These are phyloP conservation scores for Bolboschoenoplectus hybrid DNA, from an alignment of 202 grass and related monocot genomes.

Conservation along the genomic window DNA sequence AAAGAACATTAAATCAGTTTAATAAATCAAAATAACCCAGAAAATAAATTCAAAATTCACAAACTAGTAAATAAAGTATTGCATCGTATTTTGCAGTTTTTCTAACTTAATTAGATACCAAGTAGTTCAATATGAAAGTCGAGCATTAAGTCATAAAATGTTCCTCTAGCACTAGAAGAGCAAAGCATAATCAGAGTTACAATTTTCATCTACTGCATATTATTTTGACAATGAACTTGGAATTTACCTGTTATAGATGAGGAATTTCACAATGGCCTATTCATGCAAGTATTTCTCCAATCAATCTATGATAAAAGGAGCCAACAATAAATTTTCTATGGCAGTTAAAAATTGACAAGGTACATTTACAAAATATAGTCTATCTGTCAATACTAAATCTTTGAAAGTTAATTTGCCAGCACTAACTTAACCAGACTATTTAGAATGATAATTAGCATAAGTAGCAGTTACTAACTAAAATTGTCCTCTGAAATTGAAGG, in stretches of 20 bases:
- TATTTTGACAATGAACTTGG: neutral
- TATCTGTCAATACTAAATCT: slow-evolving; percentile 9
- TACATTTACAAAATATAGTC: neutral
- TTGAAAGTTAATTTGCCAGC: slow-evolving; percentile 1
- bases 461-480: slow-evolving; percentile 3
- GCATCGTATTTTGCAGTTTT: slow-evolving; percentile 9
- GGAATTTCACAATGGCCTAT: slow-evolving; percentile 1
- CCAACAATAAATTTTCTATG: neutral
- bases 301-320: neutral
- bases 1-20: slow-evolving; percentile 1
- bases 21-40: slow-evolving; percentile 14
- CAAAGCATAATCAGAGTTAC: neutral
- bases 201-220: neutral
- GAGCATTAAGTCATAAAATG: neutral
- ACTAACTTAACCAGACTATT: slow-evolving; percentile 3
- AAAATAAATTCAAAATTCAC: slow-evolving; percentile 9
- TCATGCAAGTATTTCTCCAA: slow-evolving; percentile 6
- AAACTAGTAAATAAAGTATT: neutral
- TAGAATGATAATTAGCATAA: neutral
- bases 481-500: neutral
- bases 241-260: neutral
- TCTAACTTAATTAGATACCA: neutral
- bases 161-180: neutral
- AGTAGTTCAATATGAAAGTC: neutral
- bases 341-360: neutral